Base-by-base conservation (phyloP, 768 basidiomycete species). In the Favolaschia claudopus region DNA sequence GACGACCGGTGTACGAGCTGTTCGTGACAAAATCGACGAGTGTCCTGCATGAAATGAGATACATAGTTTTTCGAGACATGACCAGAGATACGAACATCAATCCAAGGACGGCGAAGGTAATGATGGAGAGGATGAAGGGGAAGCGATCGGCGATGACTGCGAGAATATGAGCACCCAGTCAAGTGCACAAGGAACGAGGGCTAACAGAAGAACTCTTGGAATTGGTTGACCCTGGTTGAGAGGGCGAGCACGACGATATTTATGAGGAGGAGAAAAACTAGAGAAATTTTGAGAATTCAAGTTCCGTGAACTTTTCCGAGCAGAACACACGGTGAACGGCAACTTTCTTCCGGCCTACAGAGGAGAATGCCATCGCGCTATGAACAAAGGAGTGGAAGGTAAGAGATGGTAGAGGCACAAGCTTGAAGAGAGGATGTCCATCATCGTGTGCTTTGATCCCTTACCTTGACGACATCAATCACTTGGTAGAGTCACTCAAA, bases 151-250 rank as follows among this genome's bases (percentile, higher is more conserved):
- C 86, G 42, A 82, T 72, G 67, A 81, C 85, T 87, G 61, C n/a
- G n/a, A 45, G 17, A 17, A 27, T 10, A 45, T 62, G 25, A 64
- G 56, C 55, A 33, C 17, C 14, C 19, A 38, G 19, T 31, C 31
- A 28, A 27, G 17, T 38, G 27, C 32, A n/a, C 3, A 25, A 32
- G 22, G 5, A 15, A 39, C 25, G 40, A 28, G 10, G n/a, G 75
- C 83, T 64, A 56, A 87, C 85, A 88, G 74, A 82, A 87, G 70
- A 80, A 88, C 24, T 84, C 82, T 66, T 85, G 82, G 67, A 83
- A 87, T 22, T 72, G 65, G 70, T 87, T 87, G 40, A 88, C 82
- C 42, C 77, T 76, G 17, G 80, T 74, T 1, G 86, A 77, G 48
- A 87, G 76, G 12, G 77, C 85, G 36, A 88, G 74, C 14, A 84